Percentiles rank a stretch among this genome's conserved stretches.
These are phyloP conservation scores for Gentiana straminea DNA, from an alignment of 257 asterid genomes.

Conservation along the genomic window DNA sequence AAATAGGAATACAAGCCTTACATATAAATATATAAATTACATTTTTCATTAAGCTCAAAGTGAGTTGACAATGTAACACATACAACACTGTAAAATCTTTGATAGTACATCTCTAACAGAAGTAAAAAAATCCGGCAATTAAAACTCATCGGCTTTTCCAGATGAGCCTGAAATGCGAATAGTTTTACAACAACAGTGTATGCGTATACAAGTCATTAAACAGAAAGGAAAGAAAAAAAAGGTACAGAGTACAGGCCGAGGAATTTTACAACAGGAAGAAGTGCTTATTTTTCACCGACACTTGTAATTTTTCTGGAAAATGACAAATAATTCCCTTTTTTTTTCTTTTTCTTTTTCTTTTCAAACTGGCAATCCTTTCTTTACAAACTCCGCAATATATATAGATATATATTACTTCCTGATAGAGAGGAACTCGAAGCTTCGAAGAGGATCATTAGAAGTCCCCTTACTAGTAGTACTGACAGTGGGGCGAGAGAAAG, in stretches of 20 bases:
- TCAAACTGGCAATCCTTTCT: no score
- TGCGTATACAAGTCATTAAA: neutral
- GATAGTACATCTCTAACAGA: constrained; percentile 1
- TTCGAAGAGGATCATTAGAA: constrained; percentile 75
- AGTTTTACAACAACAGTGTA: constrained; percentile 11
- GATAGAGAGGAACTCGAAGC: constrained; percentile 79
- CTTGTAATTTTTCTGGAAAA: constrained; percentile 26
- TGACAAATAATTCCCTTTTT: constrained; percentile 7
- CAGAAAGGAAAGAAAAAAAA: constrained; percentile 23
- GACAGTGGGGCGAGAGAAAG: constrained; percentile 41
- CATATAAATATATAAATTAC: neutral
- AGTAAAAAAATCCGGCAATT: constrained; percentile 18
- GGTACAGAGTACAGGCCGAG: constrained; percentile 11
- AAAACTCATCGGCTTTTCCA: constrained; percentile 18
- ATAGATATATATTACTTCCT: constrained; percentile 16
- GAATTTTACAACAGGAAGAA: constrained; percentile 9
- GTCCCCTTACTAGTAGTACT: constrained; percentile 28
- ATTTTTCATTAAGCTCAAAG: no score
- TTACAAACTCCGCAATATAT: no score
- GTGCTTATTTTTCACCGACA: no score
- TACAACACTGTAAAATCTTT: no score
- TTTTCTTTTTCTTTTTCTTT: neutral
- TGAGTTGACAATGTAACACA: no score
- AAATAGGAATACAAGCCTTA: no score
- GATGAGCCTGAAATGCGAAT: constrained; percentile 25